Percentiles rank a stretch among this genome's conserved stretches.
These are phyloP conservation scores for Wickerhamomyces xylosicus DNA, from an alignment of 805 yeast species.

Conservation along the genomic window DNA sequence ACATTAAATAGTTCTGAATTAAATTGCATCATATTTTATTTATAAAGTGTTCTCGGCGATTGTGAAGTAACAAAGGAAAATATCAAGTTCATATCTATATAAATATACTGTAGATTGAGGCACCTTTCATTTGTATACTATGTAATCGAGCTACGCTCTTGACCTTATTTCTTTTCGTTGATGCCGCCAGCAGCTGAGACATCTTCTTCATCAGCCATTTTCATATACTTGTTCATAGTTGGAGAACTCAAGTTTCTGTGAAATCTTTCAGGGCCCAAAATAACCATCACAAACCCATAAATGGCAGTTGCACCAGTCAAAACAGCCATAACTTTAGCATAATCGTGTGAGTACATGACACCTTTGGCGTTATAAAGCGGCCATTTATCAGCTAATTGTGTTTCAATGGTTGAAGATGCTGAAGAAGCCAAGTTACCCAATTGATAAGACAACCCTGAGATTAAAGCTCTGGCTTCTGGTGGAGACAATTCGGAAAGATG, in stretches of 20 bases:
- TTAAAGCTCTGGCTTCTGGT: slow-evolving; percentile 52
- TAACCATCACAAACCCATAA: slow-evolving; percentile 33
- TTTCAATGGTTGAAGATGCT: slow-evolving; percentile 64
- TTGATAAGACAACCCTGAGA: slow-evolving; percentile 57
- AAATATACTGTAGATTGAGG: too few species aligned
- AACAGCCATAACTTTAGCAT: slow-evolving; percentile 62
- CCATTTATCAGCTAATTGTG: slow-evolving; percentile 49
- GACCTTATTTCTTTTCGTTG: too few species aligned
- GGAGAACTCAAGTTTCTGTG: slow-evolving; percentile 26
- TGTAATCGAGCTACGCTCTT: too few species aligned
- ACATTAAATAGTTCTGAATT: too few species aligned
- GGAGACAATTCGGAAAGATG: slow-evolving; percentile 59
- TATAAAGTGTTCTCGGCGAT: too few species aligned
- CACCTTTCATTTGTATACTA: too few species aligned
- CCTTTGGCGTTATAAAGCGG: slow-evolving; percentile 35
- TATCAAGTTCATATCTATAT: too few species aligned
- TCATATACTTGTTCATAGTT: slow-evolving; percentile 20
- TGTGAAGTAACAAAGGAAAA: too few species aligned
- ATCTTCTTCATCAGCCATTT: slow-evolving; percentile 14
- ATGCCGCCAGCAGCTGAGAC: too few species aligned
- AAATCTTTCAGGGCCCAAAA: slow-evolving; percentile 50
- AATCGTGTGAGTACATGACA: slow-evolving; percentile 26
- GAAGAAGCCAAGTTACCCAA: slow-evolving; percentile 65
- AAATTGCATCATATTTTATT: too few species aligned
- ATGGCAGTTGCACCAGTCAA: slow-evolving; percentile 60